phyloP scores from a whole-genome alignment of 345 rosid species.

The Citrus australasica region DNA sequence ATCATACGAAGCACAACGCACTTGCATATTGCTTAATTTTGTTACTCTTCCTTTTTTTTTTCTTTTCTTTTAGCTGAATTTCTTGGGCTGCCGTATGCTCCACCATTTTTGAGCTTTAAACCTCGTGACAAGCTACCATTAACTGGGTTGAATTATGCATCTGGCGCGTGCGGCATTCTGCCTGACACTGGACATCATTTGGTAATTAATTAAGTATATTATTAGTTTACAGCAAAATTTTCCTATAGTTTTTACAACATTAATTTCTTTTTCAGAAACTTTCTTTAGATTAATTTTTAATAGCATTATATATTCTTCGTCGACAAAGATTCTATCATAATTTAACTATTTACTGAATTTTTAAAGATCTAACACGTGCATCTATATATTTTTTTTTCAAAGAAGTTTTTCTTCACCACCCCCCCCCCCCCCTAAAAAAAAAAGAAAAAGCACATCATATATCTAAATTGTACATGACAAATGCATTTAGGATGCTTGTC shows the following conservation, averaged over 20 bases:
- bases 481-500: no score
- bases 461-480: no score
- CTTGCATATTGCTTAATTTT: background rate
- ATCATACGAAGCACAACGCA: background rate
- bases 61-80: constrained; percentile 31
- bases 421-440: no score
- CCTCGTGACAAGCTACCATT: background rate
- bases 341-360: no score
- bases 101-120: constrained; percentile 27
- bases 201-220: constrained; percentile 20
- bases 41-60: background rate
- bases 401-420: no score
- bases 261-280: no score
- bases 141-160: constrained; percentile 51
- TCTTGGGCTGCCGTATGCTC: constrained; percentile 39
- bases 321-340: no score
- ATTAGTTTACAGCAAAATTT: background rate
- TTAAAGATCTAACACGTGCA: no score
- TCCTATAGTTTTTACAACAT: background rate
- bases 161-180: constrained; percentile 46
- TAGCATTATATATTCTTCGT: no score
- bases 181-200: constrained; percentile 25
- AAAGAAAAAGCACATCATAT: no score
- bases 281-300: background rate
- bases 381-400: no score